phyloP scores from a whole-genome alignment of 2,329 filamentous ascomycete genomes.

The Trichoderma pleuroti region DNA sequence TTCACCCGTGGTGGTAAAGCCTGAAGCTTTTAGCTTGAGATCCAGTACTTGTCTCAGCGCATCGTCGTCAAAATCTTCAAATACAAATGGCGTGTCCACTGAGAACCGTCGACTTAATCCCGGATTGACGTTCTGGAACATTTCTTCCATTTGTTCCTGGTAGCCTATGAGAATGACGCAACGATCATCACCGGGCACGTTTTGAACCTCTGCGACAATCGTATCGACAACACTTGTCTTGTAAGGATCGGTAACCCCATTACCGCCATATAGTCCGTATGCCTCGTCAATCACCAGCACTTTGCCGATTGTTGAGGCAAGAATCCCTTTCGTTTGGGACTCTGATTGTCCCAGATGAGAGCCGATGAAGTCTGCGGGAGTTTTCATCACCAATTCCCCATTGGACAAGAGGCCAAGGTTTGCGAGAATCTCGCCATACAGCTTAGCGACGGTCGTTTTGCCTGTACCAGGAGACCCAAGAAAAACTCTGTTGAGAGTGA shows the following conservation, averaged over 20 bases:
- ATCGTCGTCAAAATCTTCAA: slow-evolving; percentile 62
- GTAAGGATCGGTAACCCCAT: slow-evolving; percentile 37
- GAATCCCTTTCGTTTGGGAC: slow-evolving; percentile 66
- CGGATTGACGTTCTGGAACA: slow-evolving; percentile 73
- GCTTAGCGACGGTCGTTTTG: slow-evolving; percentile 71
- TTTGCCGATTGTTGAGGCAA: slow-evolving; percentile 64
- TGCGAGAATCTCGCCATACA: slow-evolving; percentile 66
- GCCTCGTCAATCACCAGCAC: slow-evolving; percentile 79
- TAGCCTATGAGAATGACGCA: slow-evolving; percentile 72
- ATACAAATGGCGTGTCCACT: slow-evolving; percentile 59
- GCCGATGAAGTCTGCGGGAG: slow-evolving; percentile 70
- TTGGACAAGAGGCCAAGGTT: slow-evolving; percentile 65
- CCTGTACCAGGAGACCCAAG: slow-evolving; percentile 71
- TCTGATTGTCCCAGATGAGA: slow-evolving; percentile 63
- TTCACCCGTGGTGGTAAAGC: slow-evolving; percentile 48
- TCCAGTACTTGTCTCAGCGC: slow-evolving; percentile 59
- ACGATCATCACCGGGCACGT: slow-evolving; percentile 64
- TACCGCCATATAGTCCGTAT: slow-evolving; percentile 57
- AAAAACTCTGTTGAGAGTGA: slow-evolving; percentile 66
- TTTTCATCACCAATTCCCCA: slow-evolving; percentile 69
- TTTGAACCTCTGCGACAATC: slow-evolving; percentile 70
- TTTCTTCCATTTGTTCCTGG: slow-evolving; percentile 63
- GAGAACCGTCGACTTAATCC: slow-evolving; percentile 66
- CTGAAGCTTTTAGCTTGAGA: slow-evolving; percentile 57
- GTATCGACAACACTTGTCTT: slow-evolving; percentile 68